These are phyloP conservation scores for Panicum miliaceum DNA, from an alignment of 176 grass and related monocot species.

Conservation along the genomic window DNA sequence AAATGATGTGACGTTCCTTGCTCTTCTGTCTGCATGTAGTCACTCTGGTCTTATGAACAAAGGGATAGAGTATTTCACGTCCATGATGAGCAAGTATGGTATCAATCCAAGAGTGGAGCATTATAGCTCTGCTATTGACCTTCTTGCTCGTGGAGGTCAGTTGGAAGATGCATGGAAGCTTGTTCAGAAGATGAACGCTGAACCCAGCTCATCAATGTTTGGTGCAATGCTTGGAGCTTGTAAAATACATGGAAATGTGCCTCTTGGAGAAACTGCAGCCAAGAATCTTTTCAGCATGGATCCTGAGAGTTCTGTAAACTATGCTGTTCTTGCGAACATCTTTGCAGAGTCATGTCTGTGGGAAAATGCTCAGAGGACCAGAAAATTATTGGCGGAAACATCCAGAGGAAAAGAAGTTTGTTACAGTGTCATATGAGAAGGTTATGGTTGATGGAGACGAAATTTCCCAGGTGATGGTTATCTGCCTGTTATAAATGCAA, in stretches of 20 bases:
- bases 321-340: constrained; percentile 76
- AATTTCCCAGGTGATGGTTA: not conserved
- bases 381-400: constrained; percentile 60
- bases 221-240: constrained; percentile 83
- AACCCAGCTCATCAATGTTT: constrained; percentile 65
- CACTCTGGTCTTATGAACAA: constrained; percentile 62
- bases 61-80: constrained; percentile 70
- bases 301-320: constrained; percentile 66
- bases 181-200: constrained; percentile 48
- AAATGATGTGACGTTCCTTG: constrained; percentile 90
- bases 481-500: not conserved
- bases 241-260: constrained; percentile 58
- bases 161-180: constrained; percentile 77
- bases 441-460: not conserved
- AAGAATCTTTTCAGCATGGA: constrained; percentile 57
- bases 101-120: constrained; percentile 79
- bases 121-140: constrained; percentile 78
- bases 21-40: constrained; percentile 69
- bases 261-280: constrained; percentile 64
- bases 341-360: constrained; percentile 71
- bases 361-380: constrained; percentile 66
- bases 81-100: constrained; percentile 73
- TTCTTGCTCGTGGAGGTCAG: constrained; percentile 76
- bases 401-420: constrained; percentile 57
- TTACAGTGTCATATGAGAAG: constrained; percentile 50